phyloP scores from a whole-genome alignment of 139 green algal genomes.

The Closterium sp. region DNA sequence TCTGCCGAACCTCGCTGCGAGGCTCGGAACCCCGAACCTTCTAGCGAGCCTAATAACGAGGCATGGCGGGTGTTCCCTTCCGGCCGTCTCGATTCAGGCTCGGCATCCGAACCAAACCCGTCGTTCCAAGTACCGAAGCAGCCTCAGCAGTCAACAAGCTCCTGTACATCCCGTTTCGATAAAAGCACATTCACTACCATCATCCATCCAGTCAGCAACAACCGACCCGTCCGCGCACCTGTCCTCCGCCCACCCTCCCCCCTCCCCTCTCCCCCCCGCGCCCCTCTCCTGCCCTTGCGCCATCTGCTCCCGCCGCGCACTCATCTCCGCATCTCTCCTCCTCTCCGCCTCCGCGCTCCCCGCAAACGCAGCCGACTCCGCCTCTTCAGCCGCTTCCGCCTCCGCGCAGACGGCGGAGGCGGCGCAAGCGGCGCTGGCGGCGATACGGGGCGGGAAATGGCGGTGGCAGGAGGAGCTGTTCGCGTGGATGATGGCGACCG shows the following conservation, averaged over 20 bases:
- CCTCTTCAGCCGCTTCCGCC: no score
- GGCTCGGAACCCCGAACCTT: no score
- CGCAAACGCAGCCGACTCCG: not conserved
- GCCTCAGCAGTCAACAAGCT: not conserved
- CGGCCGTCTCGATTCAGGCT: no score
- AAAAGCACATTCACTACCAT: not conserved
- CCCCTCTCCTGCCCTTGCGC: not conserved
- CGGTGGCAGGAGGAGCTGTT: constrained; percentile 28
- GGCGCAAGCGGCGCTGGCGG: not conserved
- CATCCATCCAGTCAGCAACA: not conserved
- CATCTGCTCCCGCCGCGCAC: not conserved
- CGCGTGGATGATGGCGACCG: constrained; percentile 27
- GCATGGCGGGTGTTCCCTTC: not conserved
- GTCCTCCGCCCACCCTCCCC: not conserved
- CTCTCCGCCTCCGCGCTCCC: not conserved
- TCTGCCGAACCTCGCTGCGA: not conserved
- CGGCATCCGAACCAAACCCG: not conserved
- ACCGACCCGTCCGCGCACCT: not conserved
- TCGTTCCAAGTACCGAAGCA: not conserved
- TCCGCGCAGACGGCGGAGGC: not conserved
- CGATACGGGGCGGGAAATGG: not conserved
- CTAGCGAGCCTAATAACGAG: not conserved
- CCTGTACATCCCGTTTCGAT: not conserved
- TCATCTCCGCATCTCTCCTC: not conserved
- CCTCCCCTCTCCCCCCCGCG: not conserved